Conservation (phyloP, 352 stramenopile species). For the Globisporangium rhizosaccharum region DNA sequence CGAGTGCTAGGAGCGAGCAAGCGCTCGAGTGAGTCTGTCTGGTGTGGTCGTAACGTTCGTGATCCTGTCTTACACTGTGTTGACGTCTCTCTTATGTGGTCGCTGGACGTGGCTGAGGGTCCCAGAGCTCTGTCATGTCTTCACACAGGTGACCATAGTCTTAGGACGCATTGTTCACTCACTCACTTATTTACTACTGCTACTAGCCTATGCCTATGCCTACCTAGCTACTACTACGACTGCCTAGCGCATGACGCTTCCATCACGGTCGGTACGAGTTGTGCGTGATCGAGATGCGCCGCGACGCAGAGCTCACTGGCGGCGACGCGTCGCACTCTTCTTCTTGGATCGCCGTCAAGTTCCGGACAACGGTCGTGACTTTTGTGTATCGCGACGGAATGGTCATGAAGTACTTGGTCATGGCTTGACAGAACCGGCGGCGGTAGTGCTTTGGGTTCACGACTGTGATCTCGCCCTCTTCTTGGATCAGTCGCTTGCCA, state of each 20-base stretch:
- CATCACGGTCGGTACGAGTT: slow-evolving; percentile 5
- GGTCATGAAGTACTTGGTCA: slow-evolving; percentile 88
- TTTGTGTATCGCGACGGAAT: slow-evolving; percentile 85
- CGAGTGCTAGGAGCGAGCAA: no score
- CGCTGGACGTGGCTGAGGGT: no score
- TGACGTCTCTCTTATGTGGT: no score
- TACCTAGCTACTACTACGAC: no score
- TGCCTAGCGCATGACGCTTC: background rate
- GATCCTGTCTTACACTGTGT: no score
- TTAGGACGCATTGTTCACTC: no score
- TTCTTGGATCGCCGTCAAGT: slow-evolving; percentile 21
- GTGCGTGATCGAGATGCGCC: slow-evolving; percentile 13
- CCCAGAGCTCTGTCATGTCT: no score
- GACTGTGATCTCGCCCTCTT: slow-evolving; percentile 86
- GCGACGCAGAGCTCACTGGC: slow-evolving; percentile 10
- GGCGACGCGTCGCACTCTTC: slow-evolving; percentile 14
- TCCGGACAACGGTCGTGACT: slow-evolving; percentile 61
- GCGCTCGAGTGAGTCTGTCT: no score
- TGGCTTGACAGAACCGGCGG: slow-evolving; percentile 77
- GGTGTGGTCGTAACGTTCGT: no score
- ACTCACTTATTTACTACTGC: no score
- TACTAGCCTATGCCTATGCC: no score
- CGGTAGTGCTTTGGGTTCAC: slow-evolving; percentile 85
- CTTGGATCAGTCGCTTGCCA: slow-evolving; percentile 83
- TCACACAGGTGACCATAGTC: no score